Evolutionary conservation across 306 rosid genomes (phyloP).

Genomic region (Prunus fruticosa): DNA sequence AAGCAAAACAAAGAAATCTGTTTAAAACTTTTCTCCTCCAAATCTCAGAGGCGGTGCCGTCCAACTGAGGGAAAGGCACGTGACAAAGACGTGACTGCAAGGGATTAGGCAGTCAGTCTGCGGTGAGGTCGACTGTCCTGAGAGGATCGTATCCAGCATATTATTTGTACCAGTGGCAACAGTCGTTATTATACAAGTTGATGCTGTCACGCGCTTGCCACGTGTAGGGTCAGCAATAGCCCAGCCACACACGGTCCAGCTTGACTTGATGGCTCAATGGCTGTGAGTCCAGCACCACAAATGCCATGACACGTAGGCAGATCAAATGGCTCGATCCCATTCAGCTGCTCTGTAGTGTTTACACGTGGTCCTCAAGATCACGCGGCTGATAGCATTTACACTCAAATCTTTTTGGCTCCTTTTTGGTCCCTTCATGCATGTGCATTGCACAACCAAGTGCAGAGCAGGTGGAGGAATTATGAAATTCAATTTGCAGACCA

Average conservation of each 20-base stretch:
- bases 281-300: not conserved
- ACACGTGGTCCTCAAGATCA: conserved; percentile 1
- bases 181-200: not conserved
- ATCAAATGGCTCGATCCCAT: not conserved
- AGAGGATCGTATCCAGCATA: not conserved
- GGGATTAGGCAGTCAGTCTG: not conserved
- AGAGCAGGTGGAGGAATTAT: not conserved
- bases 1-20: not conserved
- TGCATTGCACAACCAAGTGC: not conserved
- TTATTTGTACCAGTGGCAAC: not conserved
- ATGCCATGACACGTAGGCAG: not conserved
- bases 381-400: not conserved
- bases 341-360: not conserved
- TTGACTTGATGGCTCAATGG: not conserved
- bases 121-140: not conserved
- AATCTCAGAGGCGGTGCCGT: conserved; percentile 55
- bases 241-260: not conserved
- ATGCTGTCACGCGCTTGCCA: not conserved
- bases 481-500: not conserved
- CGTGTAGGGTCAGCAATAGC: not conserved
- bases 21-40: not conserved
- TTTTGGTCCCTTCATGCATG: conserved; percentile 10
- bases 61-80: conserved; percentile 38
- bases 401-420: not conserved
- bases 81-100: conserved; percentile 45